Evolutionary conservation across 352 stramenopile genomes (phyloP).

Genomic region (Globisporangium ultimum): DNA sequence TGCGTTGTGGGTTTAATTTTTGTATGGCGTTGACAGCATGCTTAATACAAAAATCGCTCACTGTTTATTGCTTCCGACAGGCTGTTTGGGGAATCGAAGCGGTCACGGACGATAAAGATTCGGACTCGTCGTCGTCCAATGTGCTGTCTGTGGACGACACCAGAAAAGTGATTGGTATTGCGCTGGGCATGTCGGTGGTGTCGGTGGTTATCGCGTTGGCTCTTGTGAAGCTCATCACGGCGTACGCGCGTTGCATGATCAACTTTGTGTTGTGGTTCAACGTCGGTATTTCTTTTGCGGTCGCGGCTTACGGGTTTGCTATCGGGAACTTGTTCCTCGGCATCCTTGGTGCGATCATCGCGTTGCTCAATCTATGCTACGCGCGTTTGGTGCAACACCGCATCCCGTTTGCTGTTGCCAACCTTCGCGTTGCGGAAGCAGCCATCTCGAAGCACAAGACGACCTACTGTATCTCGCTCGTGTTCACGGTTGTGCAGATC

Average conservation of each 20-base stretch:
- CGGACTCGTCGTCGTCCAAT: slow-evolving; percentile 34
- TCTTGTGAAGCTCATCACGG: slow-evolving; percentile 79
- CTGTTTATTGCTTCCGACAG: slow-evolving; percentile 1
- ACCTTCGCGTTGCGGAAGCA: slow-evolving; percentile 84
- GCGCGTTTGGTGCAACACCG: slow-evolving; percentile 77
- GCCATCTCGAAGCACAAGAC: slow-evolving; percentile 89
- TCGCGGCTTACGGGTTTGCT: slow-evolving; percentile 65
- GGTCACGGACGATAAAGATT: slow-evolving; percentile 30
- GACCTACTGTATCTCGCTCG: slow-evolving; percentile 84
- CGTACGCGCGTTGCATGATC: slow-evolving; percentile 80
- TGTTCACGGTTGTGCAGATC: slow-evolving; percentile 88
- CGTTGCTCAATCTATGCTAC: slow-evolving; percentile 83
- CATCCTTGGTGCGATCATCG: slow-evolving; percentile 60
- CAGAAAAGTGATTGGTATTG: slow-evolving; percentile 51
- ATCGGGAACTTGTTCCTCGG: slow-evolving; percentile 70
- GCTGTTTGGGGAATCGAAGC: slow-evolving; percentile 66
- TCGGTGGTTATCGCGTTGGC: slow-evolving; percentile 56
- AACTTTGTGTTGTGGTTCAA: slow-evolving; percentile 87
- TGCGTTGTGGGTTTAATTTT: slow-evolving; percentile 3
- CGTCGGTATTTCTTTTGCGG: slow-evolving; percentile 60
- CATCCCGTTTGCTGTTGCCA: slow-evolving; percentile 93
- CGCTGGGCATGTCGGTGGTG: slow-evolving; percentile 51
- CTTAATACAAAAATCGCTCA: background rate
- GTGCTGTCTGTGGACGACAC: slow-evolving; percentile 58
- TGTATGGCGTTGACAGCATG: background rate